Base-by-base conservation (phyloP, 345 rosid genomes). In the Acer saccharum region DNA sequence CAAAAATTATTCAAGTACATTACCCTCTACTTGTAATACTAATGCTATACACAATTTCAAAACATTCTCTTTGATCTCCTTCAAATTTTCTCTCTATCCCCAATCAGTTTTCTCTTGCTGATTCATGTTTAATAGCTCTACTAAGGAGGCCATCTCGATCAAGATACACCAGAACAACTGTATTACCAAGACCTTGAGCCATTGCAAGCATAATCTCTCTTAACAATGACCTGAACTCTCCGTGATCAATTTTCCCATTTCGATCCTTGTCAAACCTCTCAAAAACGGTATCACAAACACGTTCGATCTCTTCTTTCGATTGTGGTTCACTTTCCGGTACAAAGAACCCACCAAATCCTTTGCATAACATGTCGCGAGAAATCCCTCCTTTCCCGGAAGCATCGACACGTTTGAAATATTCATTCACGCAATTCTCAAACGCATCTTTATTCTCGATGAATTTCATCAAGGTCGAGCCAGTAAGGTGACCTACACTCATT, bases 181-280 rank as follows among this genome's bases (percentile, higher is more conserved):
- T 60, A 12, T 77, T 54, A 0, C 87, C 87, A 8, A 87, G 29
- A 58, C 88, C 83, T 3, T 73, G 74, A 21, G 81, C 90, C 80
- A 85, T 50, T 14, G 85, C 86, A 3, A 74, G 65, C 90, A 85
- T 79, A 10, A 87, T 74, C 80, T 87, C 88, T 67, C 4, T 62
- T 35, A 83, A 76, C 4, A 83, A 78, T 9, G 50, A 57, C 72
- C 54, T 20, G 32, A 87, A 83, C 61, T 60, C 81, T 3, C 29
- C 32, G 0, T 50, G 23, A 68, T 78, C 79, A 1, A 85, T 75
- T 7, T 7, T 60, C 20, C 85, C 85, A 7, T 67, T 81, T 21
- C 41, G 57, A 29, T 78, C 78, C 62, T 78, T 72, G 9, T 82
- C 86, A 3, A 82, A 85, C 68, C 78, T 80, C 10, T 83, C 72